Evolutionary conservation across 2,329 filamentous ascomycete genomes (phyloP).

Genomic region (Neofusicoccum laricinum): DNA sequence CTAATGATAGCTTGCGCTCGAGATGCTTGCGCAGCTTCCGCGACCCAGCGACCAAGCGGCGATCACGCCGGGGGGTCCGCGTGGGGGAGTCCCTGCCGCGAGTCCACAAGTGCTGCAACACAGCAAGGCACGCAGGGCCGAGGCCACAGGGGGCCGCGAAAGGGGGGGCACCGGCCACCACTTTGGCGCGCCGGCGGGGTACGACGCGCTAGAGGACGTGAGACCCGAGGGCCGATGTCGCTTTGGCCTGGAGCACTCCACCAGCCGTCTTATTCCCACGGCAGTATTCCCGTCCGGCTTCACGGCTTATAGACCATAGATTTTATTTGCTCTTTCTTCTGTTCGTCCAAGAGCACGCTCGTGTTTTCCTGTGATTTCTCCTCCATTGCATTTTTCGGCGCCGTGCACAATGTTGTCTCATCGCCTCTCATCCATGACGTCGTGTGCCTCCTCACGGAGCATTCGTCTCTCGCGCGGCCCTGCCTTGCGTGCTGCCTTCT

Average conservation of each 20-base stretch:
- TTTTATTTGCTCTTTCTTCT: background rate
- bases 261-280: conserved; percentile 1
- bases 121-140: background rate
- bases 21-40: conserved; percentile 1
- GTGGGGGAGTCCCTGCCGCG: background rate
- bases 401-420: conserved; percentile 1
- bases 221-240: conserved; percentile 11
- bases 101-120: background rate
- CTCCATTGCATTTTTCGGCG: background rate
- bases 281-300: background rate
- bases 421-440: conserved; percentile 8
- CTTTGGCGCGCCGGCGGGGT: background rate
- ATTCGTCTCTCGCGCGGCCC: background rate
- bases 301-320: background rate
- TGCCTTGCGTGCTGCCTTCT: conserved; percentile 23
- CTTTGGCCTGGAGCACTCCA: background rate
- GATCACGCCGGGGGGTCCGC: conserved; percentile 8
- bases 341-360: background rate
- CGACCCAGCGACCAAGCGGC: background rate
- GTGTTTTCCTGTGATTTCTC: background rate
- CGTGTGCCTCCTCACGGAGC: background rate
- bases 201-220: background rate
- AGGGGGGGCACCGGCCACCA: conserved; percentile 1
- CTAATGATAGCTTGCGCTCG: conserved; percentile 4
- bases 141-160: background rate